Base-by-base conservation (phyloP, 2,329 filamentous ascomycete species). In the Penicillium vulpinum region DNA sequence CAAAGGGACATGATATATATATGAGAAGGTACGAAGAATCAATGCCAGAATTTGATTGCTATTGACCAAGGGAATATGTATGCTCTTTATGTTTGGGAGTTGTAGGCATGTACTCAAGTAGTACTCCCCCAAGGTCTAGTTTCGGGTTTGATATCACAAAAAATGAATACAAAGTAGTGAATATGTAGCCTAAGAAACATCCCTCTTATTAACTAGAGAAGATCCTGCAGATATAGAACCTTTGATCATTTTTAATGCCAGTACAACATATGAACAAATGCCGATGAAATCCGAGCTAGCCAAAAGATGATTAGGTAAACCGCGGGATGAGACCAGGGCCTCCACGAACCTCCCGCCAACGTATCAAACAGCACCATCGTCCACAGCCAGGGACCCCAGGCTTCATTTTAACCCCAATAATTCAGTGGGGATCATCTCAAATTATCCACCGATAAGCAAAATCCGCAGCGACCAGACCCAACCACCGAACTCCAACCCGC, bases 301-400 rank as follows among this genome's bases (percentile, higher is more conserved):
- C 8, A 46, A 47, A 47, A 29, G 5, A 9, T 49, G 44, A 48
- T 54, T 54, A 54, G 33, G 44, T 49, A 54, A 54, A 52, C 26
- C 36, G 45, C 36, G 43, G 51, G 51, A 33, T 35, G 41, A 29
- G 22, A 13, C 40, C 15, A 10, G 31, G 40, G 41, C 29, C 26
- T 51, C 46, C 45, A 51, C 36, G 18, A 51, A 51, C 38, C 31
- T 55, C 52, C 45, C 45, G 29, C 38, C 38, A 38, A 35, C 40
- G n/a, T 41, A 50, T 43, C 46, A 43, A 35, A 28, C n/a, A 15
- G 36, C 28, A 43, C 8, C 29, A 28, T 21, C 4, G 49, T 44
- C 29, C 38, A 51, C 45, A 43, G 31, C 29, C 36, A 52, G 31
- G 31, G 24, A 51, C 38, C 3, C 7, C 18, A 44, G 31, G 24